phyloP scores from a whole-genome alignment of 176 grass and related monocot species.

The Urochloa ruziziensis region DNA sequence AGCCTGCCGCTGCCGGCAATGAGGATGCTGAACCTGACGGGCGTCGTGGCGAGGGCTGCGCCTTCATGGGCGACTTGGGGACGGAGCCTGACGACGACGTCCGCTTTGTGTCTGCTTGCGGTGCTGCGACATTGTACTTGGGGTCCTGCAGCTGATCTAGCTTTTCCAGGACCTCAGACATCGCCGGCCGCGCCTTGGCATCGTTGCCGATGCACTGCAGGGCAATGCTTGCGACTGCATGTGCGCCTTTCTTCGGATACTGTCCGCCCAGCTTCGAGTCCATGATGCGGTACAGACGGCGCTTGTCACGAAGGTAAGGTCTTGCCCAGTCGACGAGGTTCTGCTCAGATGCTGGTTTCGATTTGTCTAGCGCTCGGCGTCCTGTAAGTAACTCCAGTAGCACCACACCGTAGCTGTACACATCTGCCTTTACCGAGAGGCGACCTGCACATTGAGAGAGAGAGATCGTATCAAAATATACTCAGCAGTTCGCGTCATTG shows the following conservation, averaged over 20 bases:
- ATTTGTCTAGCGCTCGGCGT: conserved; percentile 59
- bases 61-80: conserved; percentile 43
- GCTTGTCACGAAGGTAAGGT: conserved; percentile 55
- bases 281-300: conserved; percentile 59
- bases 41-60: conserved; percentile 32
- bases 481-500: not conserved
- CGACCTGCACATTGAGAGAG: conserved; percentile 46
- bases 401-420: conserved; percentile 74
- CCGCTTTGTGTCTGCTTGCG: conserved; percentile 8
- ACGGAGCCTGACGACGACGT: not conserved
- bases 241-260: conserved; percentile 64
- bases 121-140: conserved; percentile 6
- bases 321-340: conserved; percentile 61
- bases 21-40: conserved; percentile 20
- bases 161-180: conserved; percentile 50
- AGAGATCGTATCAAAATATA: not conserved
- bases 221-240: conserved; percentile 43
- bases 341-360: conserved; percentile 43
- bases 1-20: conserved; percentile 3
- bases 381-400: conserved; percentile 64
- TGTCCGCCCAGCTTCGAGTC: conserved; percentile 61
- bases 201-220: conserved; percentile 50
- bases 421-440: conserved; percentile 68
- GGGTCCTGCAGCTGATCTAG: conserved; percentile 64
- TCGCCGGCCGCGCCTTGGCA: conserved; percentile 56